Conservation (phyloP, 169 alveolate genomes). For the Babesia bigemina region DNA sequence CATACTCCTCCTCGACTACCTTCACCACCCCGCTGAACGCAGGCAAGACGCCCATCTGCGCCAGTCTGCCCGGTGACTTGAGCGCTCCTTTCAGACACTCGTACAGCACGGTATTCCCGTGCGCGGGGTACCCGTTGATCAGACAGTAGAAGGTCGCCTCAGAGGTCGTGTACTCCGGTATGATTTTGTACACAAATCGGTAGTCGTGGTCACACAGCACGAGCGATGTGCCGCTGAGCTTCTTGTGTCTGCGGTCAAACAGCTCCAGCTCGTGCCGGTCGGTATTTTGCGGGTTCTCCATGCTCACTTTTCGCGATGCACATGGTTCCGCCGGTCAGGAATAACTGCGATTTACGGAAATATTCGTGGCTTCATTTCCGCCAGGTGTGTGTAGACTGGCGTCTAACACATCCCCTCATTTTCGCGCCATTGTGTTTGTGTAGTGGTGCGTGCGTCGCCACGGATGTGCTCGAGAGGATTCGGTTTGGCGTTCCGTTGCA, state of each 20-base stretch:
- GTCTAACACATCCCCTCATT: neutral
- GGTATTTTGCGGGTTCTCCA: neutral
- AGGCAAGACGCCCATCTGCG: slow-evolving; percentile 32
- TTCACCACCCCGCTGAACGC: slow-evolving; percentile 37
- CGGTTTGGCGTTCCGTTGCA: no score
- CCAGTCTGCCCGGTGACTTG: slow-evolving; percentile 10
- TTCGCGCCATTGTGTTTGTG: no score
- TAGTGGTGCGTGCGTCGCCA: no score
- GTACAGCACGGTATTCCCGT: slow-evolving; percentile 9
- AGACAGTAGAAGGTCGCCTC: slow-evolving; percentile 61
- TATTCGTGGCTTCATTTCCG: neutral
- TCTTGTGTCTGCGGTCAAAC: slow-evolving; percentile 38
- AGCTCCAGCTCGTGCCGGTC: slow-evolving; percentile 31
- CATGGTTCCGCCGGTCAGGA: neutral
- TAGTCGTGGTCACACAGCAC: slow-evolving; percentile 44
- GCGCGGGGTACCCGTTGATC: slow-evolving; percentile 16
- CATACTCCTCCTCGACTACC: neutral
- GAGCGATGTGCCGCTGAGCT: slow-evolving; percentile 70
- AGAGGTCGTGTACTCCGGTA: slow-evolving; percentile 50
- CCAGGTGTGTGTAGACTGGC: neutral
- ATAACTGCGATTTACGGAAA: neutral
- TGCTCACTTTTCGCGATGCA: neutral
- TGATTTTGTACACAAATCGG: slow-evolving; percentile 55
- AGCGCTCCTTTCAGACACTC: slow-evolving; percentile 13
- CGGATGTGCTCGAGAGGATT: no score